A percentile compares a stretch with the other conserved stretches of the same genome.
Conservation (phyloP, 2,329 filamentous ascomycete genomes). For the Tolypocladium pustulatum region DNA sequence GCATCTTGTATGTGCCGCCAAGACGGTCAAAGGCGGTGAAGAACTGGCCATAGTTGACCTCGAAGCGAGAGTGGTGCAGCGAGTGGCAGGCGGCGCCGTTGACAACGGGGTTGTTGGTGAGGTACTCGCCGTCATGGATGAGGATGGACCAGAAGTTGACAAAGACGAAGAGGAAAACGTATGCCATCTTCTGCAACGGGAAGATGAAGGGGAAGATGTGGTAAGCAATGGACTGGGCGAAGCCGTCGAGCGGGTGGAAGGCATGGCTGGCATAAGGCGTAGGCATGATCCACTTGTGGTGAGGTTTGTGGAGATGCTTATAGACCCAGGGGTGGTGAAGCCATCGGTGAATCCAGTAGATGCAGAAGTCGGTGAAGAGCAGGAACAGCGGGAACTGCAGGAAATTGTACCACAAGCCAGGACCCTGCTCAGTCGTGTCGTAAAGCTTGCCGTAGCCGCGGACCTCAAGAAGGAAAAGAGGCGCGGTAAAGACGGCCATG, state of each 20-base stretch:
- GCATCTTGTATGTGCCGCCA: slow-evolving; percentile 76
- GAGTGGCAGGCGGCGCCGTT: slow-evolving; percentile 90
- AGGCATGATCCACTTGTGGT: slow-evolving; percentile 99
- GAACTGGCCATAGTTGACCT: slow-evolving; percentile 83
- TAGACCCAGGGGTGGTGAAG: slow-evolving; percentile 70
- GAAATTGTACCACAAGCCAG: slow-evolving; percentile 67
- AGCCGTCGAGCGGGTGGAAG: slow-evolving; percentile 92
- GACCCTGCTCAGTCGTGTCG: slow-evolving; percentile 64
- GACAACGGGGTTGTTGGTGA: slow-evolving; percentile 80
- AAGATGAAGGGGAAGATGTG: slow-evolving; percentile 90
- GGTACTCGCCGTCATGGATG: slow-evolving; percentile 92
- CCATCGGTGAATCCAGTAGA: slow-evolving; percentile 86
- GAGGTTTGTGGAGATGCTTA: slow-evolving; percentile 87
- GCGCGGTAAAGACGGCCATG: slow-evolving; percentile 73
- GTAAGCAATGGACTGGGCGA: slow-evolving; percentile 79
- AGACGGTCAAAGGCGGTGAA: slow-evolving; percentile 86
- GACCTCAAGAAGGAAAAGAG: slow-evolving; percentile 74
- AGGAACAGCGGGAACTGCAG: slow-evolving; percentile 83
- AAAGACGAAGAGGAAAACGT: slow-evolving; percentile 76
- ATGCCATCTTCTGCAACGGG: slow-evolving; percentile 83
- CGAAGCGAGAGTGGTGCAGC: slow-evolving; percentile 53
- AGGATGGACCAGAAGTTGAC: slow-evolving; percentile 97
- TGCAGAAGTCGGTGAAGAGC: slow-evolving; percentile 77
- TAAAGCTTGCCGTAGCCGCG: slow-evolving; percentile 82
- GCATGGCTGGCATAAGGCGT: slow-evolving; percentile 87